Conservation (phyloP, 148 eudicot genomes). For the Dysphania ambrosioides region DNA sequence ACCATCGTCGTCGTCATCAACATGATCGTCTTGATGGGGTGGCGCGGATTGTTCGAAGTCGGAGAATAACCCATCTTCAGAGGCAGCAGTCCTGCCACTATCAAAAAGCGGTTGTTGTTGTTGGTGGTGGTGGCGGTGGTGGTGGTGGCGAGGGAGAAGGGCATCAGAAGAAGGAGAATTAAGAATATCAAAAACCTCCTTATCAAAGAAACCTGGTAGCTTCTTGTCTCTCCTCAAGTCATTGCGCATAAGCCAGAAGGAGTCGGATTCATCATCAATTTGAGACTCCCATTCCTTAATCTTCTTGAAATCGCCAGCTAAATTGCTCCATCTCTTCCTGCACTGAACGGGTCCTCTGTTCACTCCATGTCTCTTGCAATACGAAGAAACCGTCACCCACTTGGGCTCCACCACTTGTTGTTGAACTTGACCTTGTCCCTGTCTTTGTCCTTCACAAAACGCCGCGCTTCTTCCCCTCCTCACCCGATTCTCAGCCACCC, state of each 20-base stretch:
- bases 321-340: slow-evolving; percentile 87
- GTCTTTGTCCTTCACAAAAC: slow-evolving; percentile 15
- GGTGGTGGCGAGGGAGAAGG: no score
- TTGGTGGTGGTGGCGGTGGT: not conserved
- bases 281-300: slow-evolving; percentile 81
- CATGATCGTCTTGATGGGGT: no score
- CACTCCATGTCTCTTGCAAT: slow-evolving; percentile 81
- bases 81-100: slow-evolving; percentile 60
- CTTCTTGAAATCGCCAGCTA: slow-evolving; percentile 88
- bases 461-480: slow-evolving; percentile 46
- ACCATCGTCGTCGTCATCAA: no score
- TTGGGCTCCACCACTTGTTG: slow-evolving; percentile 49
- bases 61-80: slow-evolving; percentile 66
- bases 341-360: slow-evolving; percentile 93
- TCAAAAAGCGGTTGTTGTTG: slow-evolving; percentile 52
- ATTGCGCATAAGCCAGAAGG: slow-evolving; percentile 89
- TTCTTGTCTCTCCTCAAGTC: slow-evolving; percentile 77
- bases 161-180: no score
- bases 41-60: slow-evolving; percentile 43
- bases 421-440: slow-evolving; percentile 15
- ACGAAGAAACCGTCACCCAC: slow-evolving; percentile 80
- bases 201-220: slow-evolving; percentile 84
- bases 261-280: slow-evolving; percentile 47
- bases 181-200: slow-evolving; percentile 73
- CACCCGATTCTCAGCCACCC: slow-evolving; percentile 75